Evolutionary conservation across 208 protist genomes (phyloP), one percentile per base, ranked within the genome.

Genomic region (Trypanosoma avium): DNA sequence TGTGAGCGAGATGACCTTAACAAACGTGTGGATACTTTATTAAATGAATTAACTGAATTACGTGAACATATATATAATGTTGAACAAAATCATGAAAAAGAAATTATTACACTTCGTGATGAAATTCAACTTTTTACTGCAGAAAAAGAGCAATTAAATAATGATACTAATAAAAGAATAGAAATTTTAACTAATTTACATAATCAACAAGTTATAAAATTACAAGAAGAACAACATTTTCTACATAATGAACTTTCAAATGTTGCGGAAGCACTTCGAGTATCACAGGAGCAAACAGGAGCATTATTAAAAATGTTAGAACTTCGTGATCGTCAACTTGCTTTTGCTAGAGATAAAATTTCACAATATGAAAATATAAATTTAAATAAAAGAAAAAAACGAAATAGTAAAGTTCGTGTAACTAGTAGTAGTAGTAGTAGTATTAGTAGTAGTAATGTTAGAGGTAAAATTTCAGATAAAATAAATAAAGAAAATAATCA

Each of bases 221-320:
- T 42, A 2, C 36, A 42, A 9, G 4, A 42, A 42, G 12, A 42
- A 17, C 19, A 33, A 33, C 6, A 55, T 1, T 17, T 0, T 24
- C 24, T 60, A 5, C 54, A 47, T 3, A 38, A 24, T 24, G 35
- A 60, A 47, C 12, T 47, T 9, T 3, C 8, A 4, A 32, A 47
- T 15, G n/a, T 60, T 9, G 27, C 36, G 35, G 35, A 47, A 7
- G 35, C 35, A 19, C 24, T 60, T 4, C 17, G 6, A 9, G 32
- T 47, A 10, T 60, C 54, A 22, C 54, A 60, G 54, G 19, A 48
- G 35, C 54, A 60, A 29, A 32, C 35, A 30, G 35, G 17, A 30
- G 24, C 3, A 3, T 29, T 60, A 21, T 35, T 60, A 2, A 19
- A 17, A 4, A 30, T 60, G 15, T 17, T 60, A 22, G 35, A 60